phyloP scores from a whole-genome alignment of 1,139 yeast species.

The Candida smagusa region DNA sequence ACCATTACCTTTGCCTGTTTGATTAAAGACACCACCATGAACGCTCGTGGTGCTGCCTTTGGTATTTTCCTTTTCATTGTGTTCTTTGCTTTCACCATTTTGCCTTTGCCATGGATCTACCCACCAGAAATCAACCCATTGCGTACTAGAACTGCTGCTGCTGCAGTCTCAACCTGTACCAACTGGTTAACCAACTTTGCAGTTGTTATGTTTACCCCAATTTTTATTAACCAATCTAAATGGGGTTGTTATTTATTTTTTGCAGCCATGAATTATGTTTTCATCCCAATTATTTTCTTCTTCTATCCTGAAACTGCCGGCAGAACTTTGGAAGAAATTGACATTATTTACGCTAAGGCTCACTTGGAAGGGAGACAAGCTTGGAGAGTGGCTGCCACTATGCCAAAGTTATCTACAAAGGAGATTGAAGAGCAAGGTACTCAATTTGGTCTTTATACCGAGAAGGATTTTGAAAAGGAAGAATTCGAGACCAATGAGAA shows the following conservation, averaged over 20 bases:
- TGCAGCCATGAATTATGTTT: constrained; percentile 34
- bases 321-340: constrained; percentile 47
- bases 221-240: constrained; percentile 33
- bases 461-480: constrained; percentile 35
- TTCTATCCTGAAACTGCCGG: constrained; percentile 51
- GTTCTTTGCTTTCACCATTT: constrained; percentile 55
- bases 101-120: constrained; percentile 58
- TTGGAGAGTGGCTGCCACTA: constrained; percentile 49
- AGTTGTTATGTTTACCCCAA: constrained; percentile 48
- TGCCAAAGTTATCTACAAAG: constrained; percentile 44
- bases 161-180: constrained; percentile 50
- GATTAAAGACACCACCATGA: constrained; percentile 20
- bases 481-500: constrained; percentile 28
- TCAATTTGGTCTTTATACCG: constrained; percentile 46
- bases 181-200: constrained; percentile 48
- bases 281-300: constrained; percentile 42
- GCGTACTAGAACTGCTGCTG: constrained; percentile 54
- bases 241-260: constrained; percentile 48
- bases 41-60: constrained; percentile 35
- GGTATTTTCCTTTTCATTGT: constrained; percentile 52
- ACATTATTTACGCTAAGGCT: constrained; percentile 47
- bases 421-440: constrained; percentile 49
- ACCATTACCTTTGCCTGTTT: constrained; percentile 21
- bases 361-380: constrained; percentile 44
- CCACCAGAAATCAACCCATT: constrained; percentile 64